These are phyloP conservation scores for Pythium monospermum DNA, from an alignment of 352 stramenopile genomes.

Conservation along the genomic window DNA sequence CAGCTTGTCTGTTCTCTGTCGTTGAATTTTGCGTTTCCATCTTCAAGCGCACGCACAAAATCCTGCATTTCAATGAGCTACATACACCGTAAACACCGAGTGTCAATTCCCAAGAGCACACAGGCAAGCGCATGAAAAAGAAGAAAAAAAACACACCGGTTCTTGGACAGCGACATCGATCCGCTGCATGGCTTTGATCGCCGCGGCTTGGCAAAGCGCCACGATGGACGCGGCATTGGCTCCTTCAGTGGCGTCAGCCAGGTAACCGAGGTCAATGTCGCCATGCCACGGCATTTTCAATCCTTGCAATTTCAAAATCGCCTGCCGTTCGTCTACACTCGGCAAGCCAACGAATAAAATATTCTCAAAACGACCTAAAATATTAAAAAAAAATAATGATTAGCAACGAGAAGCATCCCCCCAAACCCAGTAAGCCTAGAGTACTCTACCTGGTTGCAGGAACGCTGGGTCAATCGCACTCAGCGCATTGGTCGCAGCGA, in stretches of 20 bases:
- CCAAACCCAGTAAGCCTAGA: not conserved
- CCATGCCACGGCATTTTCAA: conserved; percentile 66
- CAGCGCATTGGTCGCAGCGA: conserved; percentile 74
- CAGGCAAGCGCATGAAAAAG: no score
- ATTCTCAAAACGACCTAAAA: conserved; percentile 76
- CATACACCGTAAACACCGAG: conserved; percentile 19
- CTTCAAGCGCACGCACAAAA: conserved; percentile 14
- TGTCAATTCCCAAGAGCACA: no score
- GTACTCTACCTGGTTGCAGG: conserved; percentile 56
- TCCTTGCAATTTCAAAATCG: conserved; percentile 64
- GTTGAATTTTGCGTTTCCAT: conserved; percentile 4
- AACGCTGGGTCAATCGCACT: conserved; percentile 78
- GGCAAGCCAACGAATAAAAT: conserved; percentile 72
- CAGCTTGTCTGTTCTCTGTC: no score
- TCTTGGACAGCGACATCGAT: conserved; percentile 3
- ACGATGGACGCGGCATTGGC: conserved; percentile 73
- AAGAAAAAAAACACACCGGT: conserved; percentile 10
- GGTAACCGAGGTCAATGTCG: conserved; percentile 37
- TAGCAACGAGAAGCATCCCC: not conserved
- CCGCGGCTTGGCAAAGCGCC: conserved; percentile 61
- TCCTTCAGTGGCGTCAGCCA: conserved; percentile 54
- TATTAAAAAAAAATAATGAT: not conserved
- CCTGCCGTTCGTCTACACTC: conserved; percentile 35
- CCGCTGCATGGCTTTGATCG: conserved; percentile 71
- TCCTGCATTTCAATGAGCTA: conserved; percentile 24